These are phyloP conservation scores for Leccinum aurantiacum DNA, from an alignment of 768 basidiomycete species.

Conservation along the genomic window DNA sequence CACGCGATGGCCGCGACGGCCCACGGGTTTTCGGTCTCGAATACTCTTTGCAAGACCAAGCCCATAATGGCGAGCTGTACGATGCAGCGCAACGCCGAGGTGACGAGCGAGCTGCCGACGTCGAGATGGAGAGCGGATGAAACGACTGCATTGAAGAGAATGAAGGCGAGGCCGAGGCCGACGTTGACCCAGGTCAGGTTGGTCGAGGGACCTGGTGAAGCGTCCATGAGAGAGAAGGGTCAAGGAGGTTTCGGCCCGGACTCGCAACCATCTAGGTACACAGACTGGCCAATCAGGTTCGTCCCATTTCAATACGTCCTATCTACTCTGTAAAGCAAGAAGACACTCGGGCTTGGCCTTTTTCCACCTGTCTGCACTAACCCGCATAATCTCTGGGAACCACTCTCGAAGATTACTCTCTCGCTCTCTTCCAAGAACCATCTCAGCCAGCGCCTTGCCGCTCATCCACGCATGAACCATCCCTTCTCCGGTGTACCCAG, in stretches of 20 bases:
- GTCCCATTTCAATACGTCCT: not conserved
- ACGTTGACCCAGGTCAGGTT: conserved; percentile 73
- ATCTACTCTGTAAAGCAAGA: conserved; percentile 10
- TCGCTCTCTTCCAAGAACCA: conserved; percentile 47
- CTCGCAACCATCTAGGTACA: no score
- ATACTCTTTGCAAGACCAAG: conserved; percentile 66
- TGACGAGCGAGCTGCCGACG: conserved; percentile 64
- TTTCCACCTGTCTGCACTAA: conserved; percentile 52
- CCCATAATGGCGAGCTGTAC: conserved; percentile 78
- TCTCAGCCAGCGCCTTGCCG: conserved; percentile 57
- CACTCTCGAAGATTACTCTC: conserved; percentile 35
- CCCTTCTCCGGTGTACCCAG: conserved; percentile 71
- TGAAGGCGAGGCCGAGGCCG: conserved; percentile 69
- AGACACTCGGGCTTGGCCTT: conserved; percentile 51
- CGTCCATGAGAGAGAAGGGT: conserved; percentile 31
- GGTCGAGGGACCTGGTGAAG: conserved; percentile 18
- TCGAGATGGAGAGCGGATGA: conserved; percentile 67
- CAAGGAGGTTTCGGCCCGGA: not conserved
- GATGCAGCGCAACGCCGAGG: conserved; percentile 72
- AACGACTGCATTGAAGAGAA: conserved; percentile 67
- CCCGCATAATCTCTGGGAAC: conserved; percentile 51
- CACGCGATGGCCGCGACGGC: conserved; percentile 71
- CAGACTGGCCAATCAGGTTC: not conserved
- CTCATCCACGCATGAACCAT: conserved; percentile 73
- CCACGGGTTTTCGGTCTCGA: conserved; percentile 73